phyloP scores from a whole-genome alignment of 1,284 basidiomycete genomes.

The Malassezia equina region DNA sequence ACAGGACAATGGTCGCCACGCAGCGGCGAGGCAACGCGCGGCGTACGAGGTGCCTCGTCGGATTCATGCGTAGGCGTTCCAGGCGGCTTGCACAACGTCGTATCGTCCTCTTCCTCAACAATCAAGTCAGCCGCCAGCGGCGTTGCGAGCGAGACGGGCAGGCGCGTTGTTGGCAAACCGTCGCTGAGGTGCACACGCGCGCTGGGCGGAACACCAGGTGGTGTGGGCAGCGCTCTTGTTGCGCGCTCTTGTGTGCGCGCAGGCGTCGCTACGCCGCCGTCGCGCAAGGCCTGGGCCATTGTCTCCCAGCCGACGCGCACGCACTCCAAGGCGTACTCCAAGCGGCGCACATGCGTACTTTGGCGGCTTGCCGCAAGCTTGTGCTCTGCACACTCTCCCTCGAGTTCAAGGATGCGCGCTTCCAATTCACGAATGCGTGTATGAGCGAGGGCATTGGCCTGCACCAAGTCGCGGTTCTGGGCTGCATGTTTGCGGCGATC shows the following conservation, averaged over 20 bases:
- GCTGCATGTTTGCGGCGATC: constrained; percentile 40
- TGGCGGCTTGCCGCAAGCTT: constrained; percentile 18
- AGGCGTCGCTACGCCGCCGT: constrained; percentile 10
- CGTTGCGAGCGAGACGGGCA: constrained; percentile 19
- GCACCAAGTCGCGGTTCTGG: constrained; percentile 45
- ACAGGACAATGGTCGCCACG: constrained; percentile 6
- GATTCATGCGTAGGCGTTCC: neutral
- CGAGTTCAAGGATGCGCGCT: constrained; percentile 28
- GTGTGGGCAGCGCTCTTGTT: neutral
- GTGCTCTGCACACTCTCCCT: constrained; percentile 28
- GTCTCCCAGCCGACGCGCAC: constrained; percentile 33
- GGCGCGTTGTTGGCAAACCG: constrained; percentile 14
- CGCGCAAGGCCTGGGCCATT: constrained; percentile 26
- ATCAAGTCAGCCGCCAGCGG: constrained; percentile 24
- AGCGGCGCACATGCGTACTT: constrained; percentile 22
- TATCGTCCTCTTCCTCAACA: constrained; percentile 15
- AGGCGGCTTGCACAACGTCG: neutral
- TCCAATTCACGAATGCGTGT: constrained; percentile 41
- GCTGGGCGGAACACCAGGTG: neutral
- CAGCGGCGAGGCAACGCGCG: constrained; percentile 9
- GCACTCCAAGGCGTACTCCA: constrained; percentile 26
- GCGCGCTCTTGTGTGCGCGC: neutral
- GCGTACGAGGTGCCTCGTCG: neutral
- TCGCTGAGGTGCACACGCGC: constrained; percentile 14
- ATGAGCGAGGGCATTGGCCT: constrained; percentile 33